Evolutionary conservation across 2,329 filamentous ascomycete species (phyloP), one percentile per base, ranked within the genome.

Genomic region (Trichoderma semiorbis): DNA sequence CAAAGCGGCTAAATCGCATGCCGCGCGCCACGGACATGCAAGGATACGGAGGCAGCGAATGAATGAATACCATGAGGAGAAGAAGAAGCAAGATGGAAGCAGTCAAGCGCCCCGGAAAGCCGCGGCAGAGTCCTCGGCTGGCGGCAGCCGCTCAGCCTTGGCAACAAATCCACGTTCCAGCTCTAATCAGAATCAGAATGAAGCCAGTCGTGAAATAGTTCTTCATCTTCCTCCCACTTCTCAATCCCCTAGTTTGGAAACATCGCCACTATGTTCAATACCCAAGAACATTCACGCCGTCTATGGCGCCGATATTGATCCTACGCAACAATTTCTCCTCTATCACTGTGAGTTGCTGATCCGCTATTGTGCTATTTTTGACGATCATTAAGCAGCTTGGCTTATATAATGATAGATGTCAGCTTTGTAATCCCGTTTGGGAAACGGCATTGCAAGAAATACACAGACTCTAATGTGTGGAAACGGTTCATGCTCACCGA

Each of bases 391-490:
- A 16, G n/a, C 14, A 10, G 12, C 8, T 28, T 69, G 18, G 39
- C 39, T 34, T 26, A 34, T 50, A 61, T n/a, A 2, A 32, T 16
- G 18, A 16, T 32, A 68, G 66, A 50, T 24, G n/a, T 69, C 14
- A 69, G 24, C 53, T 47, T 32, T 21, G 66, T 69, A 34, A 61
- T 69, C 14, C 66, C 66, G 2, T 50, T 34, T 50, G 66, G 66
- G n/a, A 61, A 69, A 47, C 66, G 66, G 3, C 66, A 69, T 34
- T 69, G 66, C 39, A 47, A 18, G 10, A 50, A 11, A 50, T 69
- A 69, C 36, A 69, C 66, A 10, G 57, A 69, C n/a, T 69, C 66
- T n/a, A 43, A 30, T 11, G 66, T 69, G 8, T 69, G 66, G 66
- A 69, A 61, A 26, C 55, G 28, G 0, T 69, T 69, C 28, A 69